Evolutionary conservation across 2,329 filamentous ascomycete species (phyloP).

Genomic region (Fusarium devonianum): DNA sequence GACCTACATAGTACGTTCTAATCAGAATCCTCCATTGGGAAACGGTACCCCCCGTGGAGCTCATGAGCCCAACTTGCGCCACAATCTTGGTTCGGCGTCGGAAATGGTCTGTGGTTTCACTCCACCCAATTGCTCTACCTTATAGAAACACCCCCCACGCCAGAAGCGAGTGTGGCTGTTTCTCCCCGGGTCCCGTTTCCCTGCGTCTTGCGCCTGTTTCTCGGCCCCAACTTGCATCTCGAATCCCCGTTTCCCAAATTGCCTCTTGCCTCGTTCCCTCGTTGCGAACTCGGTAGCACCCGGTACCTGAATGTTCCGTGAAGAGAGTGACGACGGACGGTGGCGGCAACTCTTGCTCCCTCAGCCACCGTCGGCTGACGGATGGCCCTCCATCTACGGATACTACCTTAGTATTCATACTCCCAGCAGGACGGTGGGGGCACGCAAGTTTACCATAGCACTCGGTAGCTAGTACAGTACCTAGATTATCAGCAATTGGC

Average conservation of each 20-base stretch:
- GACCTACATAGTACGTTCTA: no score
- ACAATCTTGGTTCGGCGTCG: conserved; percentile 28
- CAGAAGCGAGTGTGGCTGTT: conserved; percentile 28
- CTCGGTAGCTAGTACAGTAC: no score
- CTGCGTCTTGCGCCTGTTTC: conserved; percentile 26
- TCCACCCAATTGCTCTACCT: conserved; percentile 13
- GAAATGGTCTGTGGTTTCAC: conserved; percentile 14
- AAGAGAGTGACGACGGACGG: conserved; percentile 23
- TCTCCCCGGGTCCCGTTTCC: conserved; percentile 29
- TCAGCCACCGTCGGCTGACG: conserved; percentile 28
- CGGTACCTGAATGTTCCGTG: conserved; percentile 32
- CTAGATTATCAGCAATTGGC: conserved; percentile 9
- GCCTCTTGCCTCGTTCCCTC: conserved; percentile 11
- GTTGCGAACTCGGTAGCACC: conserved; percentile 28
- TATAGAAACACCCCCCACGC: conserved; percentile 12
- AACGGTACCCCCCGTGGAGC: no score
- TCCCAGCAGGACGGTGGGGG: conserved; percentile 15
- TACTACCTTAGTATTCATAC: background rate
- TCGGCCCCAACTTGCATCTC: conserved; percentile 15
- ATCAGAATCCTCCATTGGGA: no score
- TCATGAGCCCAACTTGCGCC: no score
- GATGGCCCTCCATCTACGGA: conserved; percentile 13
- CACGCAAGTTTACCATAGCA: no score
- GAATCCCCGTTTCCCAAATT: conserved; percentile 25
- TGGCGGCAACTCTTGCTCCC: conserved; percentile 26